phyloP scores from a whole-genome alignment of 495 filamentous ascomycete species.

The Pseudomonodictys pantanalensis region DNA sequence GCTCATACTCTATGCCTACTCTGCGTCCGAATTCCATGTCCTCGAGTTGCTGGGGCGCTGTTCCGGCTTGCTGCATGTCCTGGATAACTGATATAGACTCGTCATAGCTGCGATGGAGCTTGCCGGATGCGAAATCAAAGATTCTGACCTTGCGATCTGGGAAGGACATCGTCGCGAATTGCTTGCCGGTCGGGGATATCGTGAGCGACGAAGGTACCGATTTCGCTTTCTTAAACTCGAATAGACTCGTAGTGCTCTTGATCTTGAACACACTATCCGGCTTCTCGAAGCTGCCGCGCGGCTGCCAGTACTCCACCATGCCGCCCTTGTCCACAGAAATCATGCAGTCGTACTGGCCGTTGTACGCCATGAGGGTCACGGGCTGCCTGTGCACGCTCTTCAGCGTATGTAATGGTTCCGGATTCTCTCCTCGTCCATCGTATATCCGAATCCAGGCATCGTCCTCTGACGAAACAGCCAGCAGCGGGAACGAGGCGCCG shows the following conservation, averaged over 20 bases:
- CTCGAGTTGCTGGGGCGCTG: conserved; percentile 71
- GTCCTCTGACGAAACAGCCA: conserved; percentile 83
- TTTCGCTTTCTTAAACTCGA: conserved; percentile 93
- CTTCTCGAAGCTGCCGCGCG: conserved; percentile 77
- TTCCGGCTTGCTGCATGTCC: conserved; percentile 93
- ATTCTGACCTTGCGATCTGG: conserved; percentile 89
- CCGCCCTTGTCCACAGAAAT: conserved; percentile 84
- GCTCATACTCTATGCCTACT: conserved; percentile 80
- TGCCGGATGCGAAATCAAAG: conserved; percentile 87
- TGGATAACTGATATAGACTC: conserved; percentile 82
- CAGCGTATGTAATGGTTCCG: conserved; percentile 69
- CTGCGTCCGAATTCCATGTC: conserved; percentile 89
- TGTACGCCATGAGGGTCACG: conserved; percentile 82
- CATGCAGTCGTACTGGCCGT: conserved; percentile 83
- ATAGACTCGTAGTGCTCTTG: conserved; percentile 89
- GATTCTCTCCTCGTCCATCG: conserved; percentile 81
- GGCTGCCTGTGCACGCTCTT: conserved; percentile 71
- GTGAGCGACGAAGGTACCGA: conserved; percentile 80
- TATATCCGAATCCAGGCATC: conserved; percentile 73
- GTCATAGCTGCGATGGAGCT: conserved; percentile 88
- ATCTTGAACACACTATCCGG: conserved; percentile 86
- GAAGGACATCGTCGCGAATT: conserved; percentile 87
- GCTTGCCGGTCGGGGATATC: conserved; percentile 77
- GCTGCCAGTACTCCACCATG: conserved; percentile 96
- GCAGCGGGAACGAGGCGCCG: conserved; percentile 78